Conservation (phyloP, 352 stramenopile species). For the Globisporangium yorkense region DNA sequence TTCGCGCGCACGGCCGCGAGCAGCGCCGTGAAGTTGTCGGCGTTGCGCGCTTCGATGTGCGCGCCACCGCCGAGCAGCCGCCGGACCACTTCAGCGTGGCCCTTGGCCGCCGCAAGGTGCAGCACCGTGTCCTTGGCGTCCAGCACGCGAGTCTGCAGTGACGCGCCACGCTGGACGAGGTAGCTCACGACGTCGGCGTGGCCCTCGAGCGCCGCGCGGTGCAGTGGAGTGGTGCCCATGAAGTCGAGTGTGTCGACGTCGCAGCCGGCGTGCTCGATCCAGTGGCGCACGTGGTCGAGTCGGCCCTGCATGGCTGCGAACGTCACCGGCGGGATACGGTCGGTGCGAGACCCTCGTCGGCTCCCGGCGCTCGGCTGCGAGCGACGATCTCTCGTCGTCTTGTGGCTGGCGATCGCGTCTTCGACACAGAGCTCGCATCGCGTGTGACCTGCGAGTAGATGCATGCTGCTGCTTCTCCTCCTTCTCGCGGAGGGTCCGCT, state of each 20-base stretch:
- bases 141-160: constrained; percentile 13
- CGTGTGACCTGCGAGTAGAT: neutral
- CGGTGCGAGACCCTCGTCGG: neutral
- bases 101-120: constrained; percentile 29
- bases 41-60: constrained; percentile 21
- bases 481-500: neutral
- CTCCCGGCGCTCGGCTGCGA: neutral
- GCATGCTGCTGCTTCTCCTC: neutral
- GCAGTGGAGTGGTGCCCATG: constrained; percentile 11
- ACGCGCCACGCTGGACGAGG: constrained; percentile 16
- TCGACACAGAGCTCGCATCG: neutral
- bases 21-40: constrained; percentile 25
- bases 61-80: constrained; percentile 26
- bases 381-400: neutral
- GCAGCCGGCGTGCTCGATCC: constrained; percentile 14
- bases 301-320: constrained; percentile 15
- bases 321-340: constrained; percentile 8
- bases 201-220: constrained; percentile 16
- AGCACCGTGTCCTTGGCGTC: constrained; percentile 27
- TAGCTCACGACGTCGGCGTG: constrained; percentile 23
- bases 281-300: constrained; percentile 17
- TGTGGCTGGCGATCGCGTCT: neutral
- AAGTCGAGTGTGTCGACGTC: constrained; percentile 14
- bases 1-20: constrained; percentile 24
- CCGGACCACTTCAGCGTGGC: constrained; percentile 17